phyloP scores from a whole-genome alignment of 2,329 filamentous ascomycete genomes.

The Purpureocillium takamizusanense region DNA sequence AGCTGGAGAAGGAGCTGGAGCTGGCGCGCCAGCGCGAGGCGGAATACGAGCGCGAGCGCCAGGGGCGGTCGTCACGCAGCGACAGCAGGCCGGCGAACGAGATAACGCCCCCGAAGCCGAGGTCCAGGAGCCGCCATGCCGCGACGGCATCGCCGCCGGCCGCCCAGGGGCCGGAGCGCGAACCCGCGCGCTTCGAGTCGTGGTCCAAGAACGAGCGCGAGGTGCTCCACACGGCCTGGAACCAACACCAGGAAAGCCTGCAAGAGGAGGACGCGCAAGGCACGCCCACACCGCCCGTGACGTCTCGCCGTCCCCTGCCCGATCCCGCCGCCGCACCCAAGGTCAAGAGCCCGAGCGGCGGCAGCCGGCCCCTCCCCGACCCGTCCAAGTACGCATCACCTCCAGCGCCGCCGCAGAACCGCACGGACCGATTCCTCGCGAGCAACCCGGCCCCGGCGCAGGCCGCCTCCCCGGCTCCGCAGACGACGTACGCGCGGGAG shows the following conservation, averaged over 20 bases:
- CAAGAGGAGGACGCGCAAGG: constrained; percentile 13
- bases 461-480: constrained; percentile 20
- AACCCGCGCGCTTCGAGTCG: constrained; percentile 45
- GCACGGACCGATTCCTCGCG: constrained; percentile 50
- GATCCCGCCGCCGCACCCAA: constrained; percentile 22
- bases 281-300: background rate
- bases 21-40: constrained; percentile 52
- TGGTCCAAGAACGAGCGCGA: constrained; percentile 58
- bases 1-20: constrained; percentile 68
- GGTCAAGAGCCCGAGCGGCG: constrained; percentile 28
- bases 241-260: constrained; percentile 26
- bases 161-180: constrained; percentile 6
- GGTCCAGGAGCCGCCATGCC: constrained; percentile 13
- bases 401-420: constrained; percentile 22
- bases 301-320: constrained; percentile 33
- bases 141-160: constrained; percentile 1
- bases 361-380: constrained; percentile 44
- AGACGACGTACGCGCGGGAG: constrained; percentile 45
- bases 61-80: constrained; percentile 33
- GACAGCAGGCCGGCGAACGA: constrained; percentile 17
- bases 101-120: constrained; percentile 8
- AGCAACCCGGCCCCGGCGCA: constrained; percentile 41
- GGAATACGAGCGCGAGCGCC: constrained; percentile 50
- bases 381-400: constrained; percentile 26
- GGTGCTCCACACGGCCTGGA: constrained; percentile 47